These are phyloP conservation scores for Jackrogersella multiformis DNA, from an alignment of 495 filamentous ascomycete species.

Conservation along the genomic window DNA sequence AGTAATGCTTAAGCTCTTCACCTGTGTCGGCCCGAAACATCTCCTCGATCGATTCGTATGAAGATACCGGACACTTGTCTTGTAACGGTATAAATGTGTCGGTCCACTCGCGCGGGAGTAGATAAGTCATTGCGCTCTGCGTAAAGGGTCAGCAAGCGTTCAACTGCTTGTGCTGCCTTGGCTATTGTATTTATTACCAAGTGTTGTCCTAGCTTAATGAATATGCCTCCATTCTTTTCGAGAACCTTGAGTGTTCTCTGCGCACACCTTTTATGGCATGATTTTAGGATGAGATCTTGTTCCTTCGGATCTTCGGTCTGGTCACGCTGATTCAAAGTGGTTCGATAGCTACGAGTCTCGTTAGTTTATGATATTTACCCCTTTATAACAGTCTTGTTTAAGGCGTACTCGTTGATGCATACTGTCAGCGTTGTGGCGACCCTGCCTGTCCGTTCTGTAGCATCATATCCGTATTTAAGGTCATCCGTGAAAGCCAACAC, in stretches of 20 bases:
- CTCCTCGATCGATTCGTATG: conserved; percentile 83
- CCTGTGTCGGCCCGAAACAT: conserved; percentile 91
- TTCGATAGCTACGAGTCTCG: conserved; percentile 72
- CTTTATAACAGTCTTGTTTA: not conserved
- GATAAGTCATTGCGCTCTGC: conserved; percentile 91
- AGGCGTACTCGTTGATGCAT: conserved; percentile 88
- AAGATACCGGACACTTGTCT: conserved; percentile 94
- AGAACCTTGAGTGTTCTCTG: conserved; percentile 81
- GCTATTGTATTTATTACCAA: conserved; percentile 59
- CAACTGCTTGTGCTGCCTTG: not conserved
- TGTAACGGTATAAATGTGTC: conserved; percentile 95
- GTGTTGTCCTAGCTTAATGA: conserved; percentile 98
- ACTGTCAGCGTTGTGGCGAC: conserved; percentile 79
- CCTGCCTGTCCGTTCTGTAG: conserved; percentile 78
- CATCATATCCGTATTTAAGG: conserved; percentile 74
- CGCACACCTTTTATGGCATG: conserved; percentile 93
- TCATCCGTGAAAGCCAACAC: conserved; percentile 75
- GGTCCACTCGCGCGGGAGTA: conserved; percentile 94
- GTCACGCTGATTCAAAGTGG: conserved; percentile 75
- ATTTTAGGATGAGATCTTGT: conserved; percentile 70
- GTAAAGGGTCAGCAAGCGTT: conserved; percentile 26
- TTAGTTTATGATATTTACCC: conserved; percentile 4
- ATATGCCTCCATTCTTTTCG: conserved; percentile 96
- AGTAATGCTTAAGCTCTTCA: conserved; percentile 78
- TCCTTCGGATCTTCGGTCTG: conserved; percentile 67